These are phyloP conservation scores for Rhynchospora pubera DNA, from an alignment of 176 grass and related monocot genomes.

Conservation along the genomic window DNA sequence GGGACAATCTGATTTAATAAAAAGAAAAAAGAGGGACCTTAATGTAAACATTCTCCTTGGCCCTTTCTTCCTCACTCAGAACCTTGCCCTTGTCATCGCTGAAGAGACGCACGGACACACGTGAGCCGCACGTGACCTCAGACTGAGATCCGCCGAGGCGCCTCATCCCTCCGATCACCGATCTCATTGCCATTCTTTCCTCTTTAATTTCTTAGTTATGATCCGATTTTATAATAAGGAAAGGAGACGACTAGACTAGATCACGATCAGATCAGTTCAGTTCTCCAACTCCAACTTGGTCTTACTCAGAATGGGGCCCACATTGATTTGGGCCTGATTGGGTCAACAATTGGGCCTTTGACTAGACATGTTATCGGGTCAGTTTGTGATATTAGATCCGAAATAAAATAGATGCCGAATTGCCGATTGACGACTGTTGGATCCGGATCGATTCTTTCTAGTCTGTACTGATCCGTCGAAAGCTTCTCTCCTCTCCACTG, in stretches of 20 bases:
- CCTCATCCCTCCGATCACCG: conserved; percentile 36
- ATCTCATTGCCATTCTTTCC: conserved; percentile 56
- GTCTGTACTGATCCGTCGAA: too few species aligned
- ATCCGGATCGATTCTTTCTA: background rate
- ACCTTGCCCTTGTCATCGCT: conserved; percentile 64
- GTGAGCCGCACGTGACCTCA: background rate
- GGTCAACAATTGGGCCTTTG: background rate
- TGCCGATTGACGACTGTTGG: background rate
- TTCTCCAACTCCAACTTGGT: too few species aligned
- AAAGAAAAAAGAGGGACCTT: conserved; percentile 28
- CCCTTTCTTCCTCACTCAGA: conserved; percentile 66
- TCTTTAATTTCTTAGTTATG: background rate
- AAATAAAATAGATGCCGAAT: background rate
- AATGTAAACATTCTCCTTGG: conserved; percentile 77
- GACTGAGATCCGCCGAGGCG: conserved; percentile 29
- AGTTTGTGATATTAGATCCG: background rate
- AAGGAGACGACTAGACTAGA: background rate
- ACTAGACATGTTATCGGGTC: background rate
- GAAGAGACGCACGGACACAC: conserved; percentile 26
- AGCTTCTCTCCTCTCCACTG: too few species aligned
- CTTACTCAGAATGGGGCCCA: background rate
- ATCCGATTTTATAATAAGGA: background rate
- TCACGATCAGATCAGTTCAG: too few species aligned
- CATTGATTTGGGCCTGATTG: background rate
- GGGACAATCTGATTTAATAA: background rate